Evolutionary conservation across 2,329 filamentous ascomycete species (phyloP), one percentile per base, ranked within the genome.

Genomic region (Dactylonectria estremocensis): DNA sequence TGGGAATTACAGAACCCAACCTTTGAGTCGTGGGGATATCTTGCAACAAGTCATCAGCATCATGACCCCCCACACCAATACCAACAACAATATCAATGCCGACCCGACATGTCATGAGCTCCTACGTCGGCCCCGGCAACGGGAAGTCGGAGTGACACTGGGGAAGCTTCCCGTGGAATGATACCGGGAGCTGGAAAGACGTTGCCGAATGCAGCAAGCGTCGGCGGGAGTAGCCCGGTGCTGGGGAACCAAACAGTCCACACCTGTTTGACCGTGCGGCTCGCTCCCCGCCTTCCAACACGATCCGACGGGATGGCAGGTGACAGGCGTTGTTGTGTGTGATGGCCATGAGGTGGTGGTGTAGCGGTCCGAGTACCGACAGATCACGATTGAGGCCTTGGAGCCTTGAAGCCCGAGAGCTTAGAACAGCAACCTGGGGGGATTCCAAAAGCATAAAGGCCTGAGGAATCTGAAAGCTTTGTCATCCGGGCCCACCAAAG

Each of bases 161-260:
- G 37, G 14, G 13, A 16, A 43, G 7, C 14, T n/a, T n/a, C 13
- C 37, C 37, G 37, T n/a, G 37, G 37, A 8, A 16, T 16, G 37
- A 16, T 16, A 16, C 40, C 14, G 2, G 40, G 16, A n/a, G 7
- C 40, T 43, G 40, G 40, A 43, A n/a, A 43, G n/a, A 43, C 40
- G 16, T 14, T 8, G 14, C 50, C 57, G 63, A 6, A 56, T 56
- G 6, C 14, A 61, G 63, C 56, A 65, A 56, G 63, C 43, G 33
- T 54, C 50, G 56, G 49, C 50, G 63, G 53, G 48, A 33, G 37
- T 54, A 64, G 40, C 61, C 61, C 48, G 10, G 48, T 35, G 50
- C 10, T 35, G 10, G 6, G 16, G 50, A n/a, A n/a, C 16, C 28
- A 11, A 14, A 18, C 13, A 14, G 9, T 4, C 35, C 5, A 8